These are phyloP conservation scores for Selenicereus undatus DNA, from an alignment of 148 eudicot genomes.

Conservation along the genomic window DNA sequence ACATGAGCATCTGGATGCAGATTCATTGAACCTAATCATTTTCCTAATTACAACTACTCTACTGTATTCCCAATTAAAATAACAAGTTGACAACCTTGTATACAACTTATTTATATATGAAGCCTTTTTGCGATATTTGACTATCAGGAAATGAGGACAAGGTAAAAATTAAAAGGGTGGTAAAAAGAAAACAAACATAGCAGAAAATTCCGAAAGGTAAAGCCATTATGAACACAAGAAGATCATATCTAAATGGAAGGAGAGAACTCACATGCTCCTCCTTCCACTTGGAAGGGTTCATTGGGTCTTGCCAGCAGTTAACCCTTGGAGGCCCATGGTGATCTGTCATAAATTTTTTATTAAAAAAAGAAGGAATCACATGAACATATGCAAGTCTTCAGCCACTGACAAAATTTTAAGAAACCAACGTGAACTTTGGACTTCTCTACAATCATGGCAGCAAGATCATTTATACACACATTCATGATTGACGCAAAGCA, in stretches of 20 bases:
- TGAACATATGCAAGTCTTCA: neutral
- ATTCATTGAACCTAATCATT: neutral
- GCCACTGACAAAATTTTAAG: neutral
- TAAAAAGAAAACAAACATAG: neutral
- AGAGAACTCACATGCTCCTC: conserved; percentile 74
- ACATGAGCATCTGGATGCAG: neutral
- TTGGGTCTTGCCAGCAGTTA: conserved; percentile 64
- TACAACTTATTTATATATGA: neutral
- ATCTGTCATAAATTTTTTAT: conserved; percentile 33
- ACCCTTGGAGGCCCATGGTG: conserved; percentile 70
- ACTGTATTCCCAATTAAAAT: neutral
- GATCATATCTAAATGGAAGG: conserved; percentile 1
- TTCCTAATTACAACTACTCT: neutral
- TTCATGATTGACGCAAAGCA: neutral
- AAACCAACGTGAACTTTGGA: neutral
- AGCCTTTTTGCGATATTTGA: neutral
- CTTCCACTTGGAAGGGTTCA: conserved; percentile 84
- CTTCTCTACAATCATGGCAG: neutral
- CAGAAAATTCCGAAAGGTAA: neutral
- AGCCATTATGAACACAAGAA: neutral
- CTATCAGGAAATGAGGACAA: neutral
- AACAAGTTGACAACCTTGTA: neutral
- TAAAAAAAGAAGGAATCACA: neutral
- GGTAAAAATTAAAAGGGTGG: neutral
- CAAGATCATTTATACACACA: neutral